These are phyloP conservation scores for Pachyrhizus erosus DNA, from an alignment of 306 rosid species.

Conservation along the genomic window DNA sequence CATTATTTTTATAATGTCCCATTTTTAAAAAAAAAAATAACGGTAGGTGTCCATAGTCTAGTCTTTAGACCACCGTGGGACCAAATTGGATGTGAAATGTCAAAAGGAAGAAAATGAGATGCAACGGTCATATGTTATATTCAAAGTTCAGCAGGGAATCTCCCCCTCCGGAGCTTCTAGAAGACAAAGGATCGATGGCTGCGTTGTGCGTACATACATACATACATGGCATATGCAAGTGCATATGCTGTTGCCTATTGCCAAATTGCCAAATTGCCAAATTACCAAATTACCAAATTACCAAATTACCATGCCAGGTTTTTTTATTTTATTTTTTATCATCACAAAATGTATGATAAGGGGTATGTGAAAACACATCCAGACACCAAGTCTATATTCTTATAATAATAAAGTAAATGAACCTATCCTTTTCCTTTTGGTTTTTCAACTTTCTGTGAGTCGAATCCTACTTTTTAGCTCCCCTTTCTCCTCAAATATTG, in stretches of 20 bases:
- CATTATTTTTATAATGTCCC: no score
- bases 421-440: background rate
- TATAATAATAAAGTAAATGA: background rate
- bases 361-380: background rate
- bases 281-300: no score
- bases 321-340: no score
- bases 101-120: no score
- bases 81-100: no score
- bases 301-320: no score
- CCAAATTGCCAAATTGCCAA: background rate
- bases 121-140: background rate
- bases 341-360: no score
- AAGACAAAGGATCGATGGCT: background rate
- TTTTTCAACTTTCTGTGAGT: background rate
- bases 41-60: no score
- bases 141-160: constrained; percentile 14
- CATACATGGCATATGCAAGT: background rate
- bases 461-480: background rate
- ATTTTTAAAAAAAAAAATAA: no score
- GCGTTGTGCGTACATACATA: no score
- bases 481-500: background rate
- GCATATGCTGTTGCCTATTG: constrained; percentile 13
- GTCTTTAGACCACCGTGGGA: no score
- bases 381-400: background rate
- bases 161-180: background rate